Base-by-base conservation (phyloP, 78 protist genomes). In the Mastigamoeba balamuthi region DNA sequence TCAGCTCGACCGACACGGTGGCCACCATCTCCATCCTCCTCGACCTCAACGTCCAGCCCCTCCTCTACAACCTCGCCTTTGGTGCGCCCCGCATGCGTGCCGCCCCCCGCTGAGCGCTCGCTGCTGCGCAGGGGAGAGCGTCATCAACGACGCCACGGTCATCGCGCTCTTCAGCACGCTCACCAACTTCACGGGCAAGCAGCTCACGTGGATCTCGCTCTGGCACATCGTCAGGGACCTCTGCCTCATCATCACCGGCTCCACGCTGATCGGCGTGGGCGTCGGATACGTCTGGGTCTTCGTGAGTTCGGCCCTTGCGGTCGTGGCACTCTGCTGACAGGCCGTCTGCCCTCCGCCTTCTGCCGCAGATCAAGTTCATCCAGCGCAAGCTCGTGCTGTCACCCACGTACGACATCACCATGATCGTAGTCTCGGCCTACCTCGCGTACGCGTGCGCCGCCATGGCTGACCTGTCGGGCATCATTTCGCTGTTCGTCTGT, bases 1-100 rank as follows among this genome's bases (percentile, higher is more conserved):
- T 91, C 39, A 25, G 68, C 0, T 90, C 93, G 6, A 88, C 82
- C 17, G 95, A 92, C 69, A 92, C 95, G 1, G 93, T 92, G 7
- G 92, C 92, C 0, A 87, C 91, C 8, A 64, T 92, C 7, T 83
- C 95, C 38, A 65, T 88, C 53, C 77, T 92, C 38, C 17, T 6
- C 8, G 76, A 70, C 36, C 66, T 88, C 17, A 28, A 83, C 0
- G 81, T 69, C 3, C 81, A 90, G 17, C 88, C 89, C 28, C 75
- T 66, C 42, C 82, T 90, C 39, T 28, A 81, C 68, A 58, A 29
- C 28, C 72, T 90, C 25, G 87, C 84, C 27, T 90, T 90, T 75
- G 94, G 94, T 25, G n/a, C n/a, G n/a, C n/a, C n/a, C n/a, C n/a
- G n/a, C n/a, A n/a, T n/a, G n/a, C n/a, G n/a, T n/a, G n/a, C n/a